Conservation (phyloP, 176 grass and related monocot species). For the Rhynchospora tenuis region DNA sequence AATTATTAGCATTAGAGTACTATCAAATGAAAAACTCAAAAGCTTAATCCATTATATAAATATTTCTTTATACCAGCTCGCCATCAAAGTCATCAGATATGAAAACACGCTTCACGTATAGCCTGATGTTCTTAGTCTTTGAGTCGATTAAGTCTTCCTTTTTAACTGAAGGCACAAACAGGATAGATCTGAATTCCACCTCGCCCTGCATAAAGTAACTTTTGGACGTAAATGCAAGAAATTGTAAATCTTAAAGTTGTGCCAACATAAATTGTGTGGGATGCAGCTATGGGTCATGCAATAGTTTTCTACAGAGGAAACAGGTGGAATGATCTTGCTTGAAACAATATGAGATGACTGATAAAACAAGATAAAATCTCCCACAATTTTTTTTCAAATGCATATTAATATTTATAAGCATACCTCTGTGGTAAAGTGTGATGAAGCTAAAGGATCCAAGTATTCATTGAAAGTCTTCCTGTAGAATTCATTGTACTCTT, state of each 20-base stretch:
- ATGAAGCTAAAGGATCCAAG: constrained; percentile 72
- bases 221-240: not conserved
- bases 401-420: not conserved
- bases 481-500: constrained; percentile 96
- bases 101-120: constrained; percentile 94
- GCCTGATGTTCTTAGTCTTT: constrained; percentile 93
- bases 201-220: constrained; percentile 60
- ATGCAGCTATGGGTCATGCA: not conserved
- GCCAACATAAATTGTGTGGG: not conserved
- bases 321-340: not conserved
- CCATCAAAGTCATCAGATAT: constrained; percentile 98
- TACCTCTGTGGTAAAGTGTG: constrained; percentile 98
- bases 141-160: constrained; percentile 81
- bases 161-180: constrained; percentile 78
- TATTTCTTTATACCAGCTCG: constrained; percentile 54
- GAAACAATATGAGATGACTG: not conserved
- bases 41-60: not conserved
- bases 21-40: constrained; percentile 3
- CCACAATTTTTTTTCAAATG: not conserved
- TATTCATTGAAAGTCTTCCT: constrained; percentile 97
- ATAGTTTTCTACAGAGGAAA: not conserved
- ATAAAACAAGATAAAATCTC: not conserved
- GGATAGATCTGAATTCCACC: constrained; percentile 97
- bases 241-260: not conserved
- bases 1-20: not conserved